phyloP scores from a whole-genome alignment of 208 protist genomes.

The Polymyxa betae region DNA sequence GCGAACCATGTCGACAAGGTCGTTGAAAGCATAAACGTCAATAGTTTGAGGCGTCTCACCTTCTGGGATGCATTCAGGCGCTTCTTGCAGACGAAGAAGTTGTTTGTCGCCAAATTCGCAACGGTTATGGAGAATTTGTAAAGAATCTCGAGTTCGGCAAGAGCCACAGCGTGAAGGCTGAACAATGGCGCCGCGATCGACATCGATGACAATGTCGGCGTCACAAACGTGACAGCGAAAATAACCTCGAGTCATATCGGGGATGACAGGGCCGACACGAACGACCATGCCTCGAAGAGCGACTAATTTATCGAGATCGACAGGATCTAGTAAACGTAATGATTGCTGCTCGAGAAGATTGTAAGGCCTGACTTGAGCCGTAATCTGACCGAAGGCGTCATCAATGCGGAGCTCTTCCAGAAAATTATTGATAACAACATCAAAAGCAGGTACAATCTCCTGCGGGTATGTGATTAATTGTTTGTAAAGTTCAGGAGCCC shows the following conservation, averaged over 20 bases:
- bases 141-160: slow-evolving; percentile 58
- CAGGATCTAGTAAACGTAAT: slow-evolving; percentile 81
- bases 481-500: slow-evolving; percentile 67
- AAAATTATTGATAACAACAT: slow-evolving; percentile 66
- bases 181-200: slow-evolving; percentile 87
- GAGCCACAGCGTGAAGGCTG: slow-evolving; percentile 82
- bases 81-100: slow-evolving; percentile 95
- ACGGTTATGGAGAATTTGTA: slow-evolving; percentile 80
- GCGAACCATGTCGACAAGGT: slow-evolving; percentile 89
- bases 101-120: slow-evolving; percentile 78
- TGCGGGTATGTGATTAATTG: slow-evolving; percentile 73
- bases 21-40: slow-evolving; percentile 88
- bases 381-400: neutral
- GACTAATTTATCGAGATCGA: slow-evolving; percentile 83
- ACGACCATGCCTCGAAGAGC: slow-evolving; percentile 82
- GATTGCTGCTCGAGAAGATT: slow-evolving; percentile 72
- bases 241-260: slow-evolving; percentile 78
- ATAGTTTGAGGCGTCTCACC: slow-evolving; percentile 98
- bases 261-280: slow-evolving; percentile 69
- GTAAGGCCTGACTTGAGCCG: slow-evolving; percentile 75
- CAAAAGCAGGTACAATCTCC: slow-evolving; percentile 75
- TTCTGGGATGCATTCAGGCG: slow-evolving; percentile 92
- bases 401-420: slow-evolving; percentile 59
- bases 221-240: slow-evolving; percentile 93
- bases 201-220: neutral